These are phyloP conservation scores for Luffa acutangula DNA, from an alignment of 306 rosid species.

Conservation along the genomic window DNA sequence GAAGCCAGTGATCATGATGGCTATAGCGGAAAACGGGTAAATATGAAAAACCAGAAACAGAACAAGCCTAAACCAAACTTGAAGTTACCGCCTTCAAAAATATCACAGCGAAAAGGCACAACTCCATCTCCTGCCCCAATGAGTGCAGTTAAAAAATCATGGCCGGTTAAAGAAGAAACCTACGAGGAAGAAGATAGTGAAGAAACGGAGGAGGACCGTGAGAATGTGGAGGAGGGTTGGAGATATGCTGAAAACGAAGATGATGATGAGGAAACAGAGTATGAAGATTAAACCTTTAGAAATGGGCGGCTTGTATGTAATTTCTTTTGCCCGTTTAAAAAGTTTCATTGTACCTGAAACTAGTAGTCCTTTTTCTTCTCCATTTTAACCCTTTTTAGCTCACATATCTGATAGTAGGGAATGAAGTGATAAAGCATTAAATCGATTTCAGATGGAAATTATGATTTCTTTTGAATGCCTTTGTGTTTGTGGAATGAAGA, in stretches of 20 bases:
- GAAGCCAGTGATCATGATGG: slow-evolving; percentile 91
- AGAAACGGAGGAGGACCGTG: slow-evolving; percentile 96
- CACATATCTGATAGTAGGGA: background rate
- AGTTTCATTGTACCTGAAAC: background rate
- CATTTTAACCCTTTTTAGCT: background rate
- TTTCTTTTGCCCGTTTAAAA: background rate
- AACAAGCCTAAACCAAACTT: slow-evolving; percentile 53
- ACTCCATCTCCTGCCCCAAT: slow-evolving; percentile 36
- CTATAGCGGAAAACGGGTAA: slow-evolving; percentile 46
- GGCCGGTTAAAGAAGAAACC: slow-evolving; percentile 67
- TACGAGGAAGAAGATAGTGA: slow-evolving; percentile 84
- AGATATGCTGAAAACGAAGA: slow-evolving; percentile 73
- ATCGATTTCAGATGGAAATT: background rate
- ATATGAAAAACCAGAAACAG: slow-evolving; percentile 61
- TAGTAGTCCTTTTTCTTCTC: background rate
- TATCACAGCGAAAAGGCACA: slow-evolving; percentile 47
- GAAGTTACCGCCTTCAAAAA: slow-evolving; percentile 64
- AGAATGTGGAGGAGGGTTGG: slow-evolving; percentile 90
- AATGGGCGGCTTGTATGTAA: slow-evolving; percentile 3
- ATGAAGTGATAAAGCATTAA: background rate
- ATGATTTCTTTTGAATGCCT: background rate
- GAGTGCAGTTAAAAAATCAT: slow-evolving; percentile 46
- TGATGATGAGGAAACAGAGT: slow-evolving; percentile 92
- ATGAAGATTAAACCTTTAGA: slow-evolving; percentile 47
- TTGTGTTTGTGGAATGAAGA: background rate